Conservation (phyloP, 2,329 filamentous ascomycete genomes). For the Fusarium proliferatum region DNA sequence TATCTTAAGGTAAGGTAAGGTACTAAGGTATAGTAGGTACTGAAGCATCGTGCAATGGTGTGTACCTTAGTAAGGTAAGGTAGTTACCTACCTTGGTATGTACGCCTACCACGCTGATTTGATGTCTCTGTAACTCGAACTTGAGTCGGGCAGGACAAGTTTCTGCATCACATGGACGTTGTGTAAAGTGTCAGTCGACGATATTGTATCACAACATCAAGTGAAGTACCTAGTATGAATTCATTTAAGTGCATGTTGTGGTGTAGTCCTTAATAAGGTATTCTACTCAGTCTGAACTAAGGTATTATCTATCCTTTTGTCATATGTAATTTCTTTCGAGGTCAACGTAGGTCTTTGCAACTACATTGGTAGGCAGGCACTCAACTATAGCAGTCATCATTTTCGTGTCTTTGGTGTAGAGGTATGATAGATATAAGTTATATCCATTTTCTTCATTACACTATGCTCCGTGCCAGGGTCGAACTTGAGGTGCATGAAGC, state of each 20-base stretch:
- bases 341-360: background rate
- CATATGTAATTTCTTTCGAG: no score
- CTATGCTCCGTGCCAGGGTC: background rate
- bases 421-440: background rate
- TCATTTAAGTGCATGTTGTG: background rate
- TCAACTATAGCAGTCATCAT: background rate
- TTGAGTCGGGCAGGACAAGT: background rate
- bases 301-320: background rate
- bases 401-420: background rate
- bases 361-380: background rate
- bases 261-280: background rate
- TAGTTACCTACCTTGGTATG: background rate
- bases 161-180: constrained; percentile 2
- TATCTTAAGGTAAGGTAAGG: background rate
- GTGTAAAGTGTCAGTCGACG: background rate
- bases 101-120: background rate
- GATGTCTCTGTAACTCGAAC: background rate
- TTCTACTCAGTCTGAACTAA: background rate
- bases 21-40: background rate
- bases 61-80: no score
- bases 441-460: background rate
- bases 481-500: background rate
- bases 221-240: background rate
- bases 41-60: background rate
- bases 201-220: background rate